Evolutionary conservation across 768 basidiomycete genomes (phyloP).

Genomic region (Amanita thiersii): DNA sequence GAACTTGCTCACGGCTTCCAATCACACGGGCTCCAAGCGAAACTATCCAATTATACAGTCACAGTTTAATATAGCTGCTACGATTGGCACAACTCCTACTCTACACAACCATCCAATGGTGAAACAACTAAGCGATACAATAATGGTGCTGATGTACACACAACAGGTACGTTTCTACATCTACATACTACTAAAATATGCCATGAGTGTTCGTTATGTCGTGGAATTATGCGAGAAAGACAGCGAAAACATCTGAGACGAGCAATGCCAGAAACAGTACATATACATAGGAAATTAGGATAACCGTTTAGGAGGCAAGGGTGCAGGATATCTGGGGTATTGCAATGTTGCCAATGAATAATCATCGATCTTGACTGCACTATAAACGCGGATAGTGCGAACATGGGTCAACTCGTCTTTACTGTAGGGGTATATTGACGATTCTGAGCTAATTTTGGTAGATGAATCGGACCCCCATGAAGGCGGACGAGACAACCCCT

Average conservation of each 20-base stretch:
- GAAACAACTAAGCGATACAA: no score
- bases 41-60: no score
- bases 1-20: no score
- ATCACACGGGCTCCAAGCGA: no score
- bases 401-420: constrained; percentile 38
- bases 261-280: background rate
- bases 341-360: constrained; percentile 14
- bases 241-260: background rate
- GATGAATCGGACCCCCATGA: background rate
- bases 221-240: background rate
- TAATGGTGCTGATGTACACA: no score
- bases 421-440: constrained; percentile 12
- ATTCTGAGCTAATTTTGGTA: background rate
- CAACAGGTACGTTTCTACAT: no score
- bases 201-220: no score
- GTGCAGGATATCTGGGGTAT: constrained; percentile 15
- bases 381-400: constrained; percentile 44
- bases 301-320: constrained; percentile 7
- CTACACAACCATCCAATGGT: no score
- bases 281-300: background rate
- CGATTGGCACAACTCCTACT: no score
- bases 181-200: no score
- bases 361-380: constrained; percentile 33
- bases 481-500: constrained; percentile 6
- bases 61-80: no score